Evolutionary conservation across 2,329 filamentous ascomycete genomes (phyloP).

Genomic region (Trichoderma sp.): DNA sequence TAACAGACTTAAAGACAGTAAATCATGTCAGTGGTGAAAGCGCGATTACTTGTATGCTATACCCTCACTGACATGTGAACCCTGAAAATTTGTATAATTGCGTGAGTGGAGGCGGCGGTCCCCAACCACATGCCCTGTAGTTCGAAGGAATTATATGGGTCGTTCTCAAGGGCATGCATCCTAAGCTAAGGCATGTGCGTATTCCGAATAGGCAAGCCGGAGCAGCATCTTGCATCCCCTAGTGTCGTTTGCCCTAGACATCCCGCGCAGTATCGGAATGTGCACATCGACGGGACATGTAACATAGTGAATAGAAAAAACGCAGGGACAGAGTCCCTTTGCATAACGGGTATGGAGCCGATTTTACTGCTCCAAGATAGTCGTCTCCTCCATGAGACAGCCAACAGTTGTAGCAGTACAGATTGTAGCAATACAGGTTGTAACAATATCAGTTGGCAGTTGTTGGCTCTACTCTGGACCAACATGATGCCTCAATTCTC

Average conservation of each 20-base stretch:
- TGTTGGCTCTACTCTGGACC: neutral
- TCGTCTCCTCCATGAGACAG: neutral
- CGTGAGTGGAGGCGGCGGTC: neutral
- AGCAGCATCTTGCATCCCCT: neutral
- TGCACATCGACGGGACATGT: neutral
- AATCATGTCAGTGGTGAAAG: no score
- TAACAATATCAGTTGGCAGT: neutral
- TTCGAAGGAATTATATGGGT: neutral
- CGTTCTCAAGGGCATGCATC: neutral
- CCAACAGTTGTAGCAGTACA: neutral
- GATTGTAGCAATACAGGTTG: neutral
- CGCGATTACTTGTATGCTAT: neutral
- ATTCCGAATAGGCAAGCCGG: conserved; percentile 6
- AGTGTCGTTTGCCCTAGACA: neutral
- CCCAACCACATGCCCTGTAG: neutral
- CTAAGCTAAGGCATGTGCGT: neutral
- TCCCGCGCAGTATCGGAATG: neutral
- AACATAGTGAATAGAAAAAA: neutral
- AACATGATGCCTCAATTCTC: neutral
- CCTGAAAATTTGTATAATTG: neutral
- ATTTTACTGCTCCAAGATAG: neutral
- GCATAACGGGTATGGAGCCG: neutral
- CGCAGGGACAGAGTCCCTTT: neutral
- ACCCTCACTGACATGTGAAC: neutral
- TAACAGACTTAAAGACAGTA: no score